Evolutionary conservation across 2,329 filamentous ascomycete species (phyloP).

Genomic region (Didymella lethalis): DNA sequence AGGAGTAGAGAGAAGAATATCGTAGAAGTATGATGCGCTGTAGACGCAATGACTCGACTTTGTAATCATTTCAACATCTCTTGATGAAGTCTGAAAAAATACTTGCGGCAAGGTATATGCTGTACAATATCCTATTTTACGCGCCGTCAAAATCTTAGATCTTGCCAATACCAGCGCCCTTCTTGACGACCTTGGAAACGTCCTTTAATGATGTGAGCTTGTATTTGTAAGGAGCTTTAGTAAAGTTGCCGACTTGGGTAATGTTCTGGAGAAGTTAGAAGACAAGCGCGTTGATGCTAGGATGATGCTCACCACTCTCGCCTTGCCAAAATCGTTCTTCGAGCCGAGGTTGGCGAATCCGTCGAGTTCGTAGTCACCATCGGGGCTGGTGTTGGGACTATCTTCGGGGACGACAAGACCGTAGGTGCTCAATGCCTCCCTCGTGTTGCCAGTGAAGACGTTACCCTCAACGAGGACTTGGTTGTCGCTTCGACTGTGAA

Average conservation of each 20-base stretch:
- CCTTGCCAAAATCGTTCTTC: background rate
- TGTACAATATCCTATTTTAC: too few species aligned
- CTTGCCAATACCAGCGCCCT: conserved; percentile 58
- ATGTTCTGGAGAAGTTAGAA: conserved; percentile 52
- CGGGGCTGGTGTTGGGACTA: conserved; percentile 62
- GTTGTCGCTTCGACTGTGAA: conserved; percentile 56
- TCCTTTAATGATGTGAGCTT: conserved; percentile 57
- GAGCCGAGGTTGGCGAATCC: conserved; percentile 64
- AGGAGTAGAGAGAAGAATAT: background rate
- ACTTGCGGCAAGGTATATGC: background rate
- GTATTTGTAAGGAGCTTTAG: conserved; percentile 59
- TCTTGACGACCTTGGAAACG: conserved; percentile 54
- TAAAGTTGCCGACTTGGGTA: conserved; percentile 60
- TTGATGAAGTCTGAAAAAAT: too few species aligned
- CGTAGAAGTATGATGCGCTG: background rate
- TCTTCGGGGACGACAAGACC: conserved; percentile 64
- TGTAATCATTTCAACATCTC: background rate
- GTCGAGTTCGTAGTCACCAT: conserved; percentile 63
- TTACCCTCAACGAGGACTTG: conserved; percentile 56
- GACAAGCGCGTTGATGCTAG: background rate
- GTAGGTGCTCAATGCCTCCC: conserved; percentile 62
- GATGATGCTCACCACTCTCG: conserved; percentile 49
- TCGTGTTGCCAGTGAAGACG: conserved; percentile 59
- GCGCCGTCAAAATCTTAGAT: conserved; percentile 25
- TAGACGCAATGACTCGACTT: background rate